These are phyloP conservation scores for Naganishia vaughanmartiniae DNA, from an alignment of 768 basidiomycete genomes.

Conservation along the genomic window DNA sequence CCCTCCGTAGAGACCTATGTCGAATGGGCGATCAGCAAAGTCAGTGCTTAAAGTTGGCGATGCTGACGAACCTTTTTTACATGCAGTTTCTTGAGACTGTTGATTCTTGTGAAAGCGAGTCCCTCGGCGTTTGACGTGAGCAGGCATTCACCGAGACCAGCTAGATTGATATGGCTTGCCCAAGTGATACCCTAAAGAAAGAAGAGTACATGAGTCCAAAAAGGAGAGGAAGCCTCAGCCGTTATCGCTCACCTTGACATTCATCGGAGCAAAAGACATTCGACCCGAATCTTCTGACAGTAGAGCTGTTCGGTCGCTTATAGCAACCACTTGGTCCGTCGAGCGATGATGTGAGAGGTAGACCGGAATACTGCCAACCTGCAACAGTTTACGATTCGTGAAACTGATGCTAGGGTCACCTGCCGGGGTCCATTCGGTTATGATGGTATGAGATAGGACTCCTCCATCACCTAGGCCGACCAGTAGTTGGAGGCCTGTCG, in stretches of 20 bases:
- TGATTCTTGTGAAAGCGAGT: constrained; percentile 39
- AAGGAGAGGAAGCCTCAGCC: neutral
- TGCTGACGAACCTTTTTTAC: constrained; percentile 38
- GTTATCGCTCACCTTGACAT: constrained; percentile 37
- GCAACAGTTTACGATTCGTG: constrained; percentile 36
- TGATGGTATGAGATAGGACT: constrained; percentile 4
- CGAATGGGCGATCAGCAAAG: neutral
- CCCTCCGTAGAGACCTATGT: constrained; percentile 36
- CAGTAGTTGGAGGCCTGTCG: constrained; percentile 36
- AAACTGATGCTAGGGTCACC: constrained; percentile 29
- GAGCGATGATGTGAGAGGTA: constrained; percentile 27
- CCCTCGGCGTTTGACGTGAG: constrained; percentile 35
- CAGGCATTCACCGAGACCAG: constrained; percentile 37
- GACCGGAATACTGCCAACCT: constrained; percentile 43
- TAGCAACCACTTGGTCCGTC: constrained; percentile 33
- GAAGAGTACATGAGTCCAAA: neutral
- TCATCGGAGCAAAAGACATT: constrained; percentile 43
- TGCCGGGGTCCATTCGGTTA: constrained; percentile 30
- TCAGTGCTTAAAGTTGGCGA: neutral
- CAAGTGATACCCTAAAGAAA: constrained; percentile 37
- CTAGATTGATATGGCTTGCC: constrained; percentile 33
- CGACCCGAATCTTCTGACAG: constrained; percentile 44
- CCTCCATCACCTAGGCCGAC: constrained; percentile 46
- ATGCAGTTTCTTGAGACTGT: constrained; percentile 47
- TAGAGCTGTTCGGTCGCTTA: constrained; percentile 45